Percentiles rank a stretch among this genome's conserved stretches.
phyloP scores from a whole-genome alignment of 2,329 filamentous ascomycete species.

The Bipolaris gigantea region DNA sequence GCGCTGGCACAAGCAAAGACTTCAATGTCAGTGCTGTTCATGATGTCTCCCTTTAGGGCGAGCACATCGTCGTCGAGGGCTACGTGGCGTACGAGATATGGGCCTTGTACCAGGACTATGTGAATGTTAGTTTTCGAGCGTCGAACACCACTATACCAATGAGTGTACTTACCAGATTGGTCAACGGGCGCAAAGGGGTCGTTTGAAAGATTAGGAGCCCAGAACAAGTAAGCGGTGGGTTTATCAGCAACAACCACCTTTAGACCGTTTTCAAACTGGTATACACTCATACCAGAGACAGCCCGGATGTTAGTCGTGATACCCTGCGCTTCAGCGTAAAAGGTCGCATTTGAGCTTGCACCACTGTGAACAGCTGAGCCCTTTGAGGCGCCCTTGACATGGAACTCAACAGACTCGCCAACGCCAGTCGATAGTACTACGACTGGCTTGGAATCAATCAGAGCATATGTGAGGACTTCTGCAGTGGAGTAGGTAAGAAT shows the following conservation, averaged over 20 bases:
- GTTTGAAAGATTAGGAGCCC: slow-evolving; percentile 45
- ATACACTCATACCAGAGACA: slow-evolving; percentile 38
- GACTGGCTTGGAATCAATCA: slow-evolving; percentile 43
- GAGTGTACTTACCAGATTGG: slow-evolving; percentile 25
- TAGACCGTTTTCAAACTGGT: slow-evolving; percentile 43
- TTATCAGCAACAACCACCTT: slow-evolving; percentile 45
- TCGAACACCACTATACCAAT: neutral
- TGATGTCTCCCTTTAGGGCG: slow-evolving; percentile 42
- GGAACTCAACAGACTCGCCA: slow-evolving; percentile 48
- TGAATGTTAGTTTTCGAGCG: slow-evolving; percentile 7
- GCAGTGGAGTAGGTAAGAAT: slow-evolving; percentile 58
- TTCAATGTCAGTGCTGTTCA: slow-evolving; percentile 41
- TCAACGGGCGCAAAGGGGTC: slow-evolving; percentile 46
- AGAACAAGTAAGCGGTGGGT: slow-evolving; percentile 43
- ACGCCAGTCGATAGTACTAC: slow-evolving; percentile 46
- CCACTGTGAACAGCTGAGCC: slow-evolving; percentile 47
- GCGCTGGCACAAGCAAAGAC: slow-evolving; percentile 39
- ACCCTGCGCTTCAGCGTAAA: slow-evolving; percentile 47
- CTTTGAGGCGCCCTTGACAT: slow-evolving; percentile 40
- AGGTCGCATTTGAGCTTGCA: slow-evolving; percentile 48
- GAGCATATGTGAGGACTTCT: slow-evolving; percentile 53
- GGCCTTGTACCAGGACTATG: slow-evolving; percentile 44
- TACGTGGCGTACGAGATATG: slow-evolving; percentile 46
- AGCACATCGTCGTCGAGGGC: slow-evolving; percentile 27
- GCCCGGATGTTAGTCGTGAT: slow-evolving; percentile 38